Base-by-base conservation (phyloP, 331 rosid genomes). In the Quercus phellos region DNA sequence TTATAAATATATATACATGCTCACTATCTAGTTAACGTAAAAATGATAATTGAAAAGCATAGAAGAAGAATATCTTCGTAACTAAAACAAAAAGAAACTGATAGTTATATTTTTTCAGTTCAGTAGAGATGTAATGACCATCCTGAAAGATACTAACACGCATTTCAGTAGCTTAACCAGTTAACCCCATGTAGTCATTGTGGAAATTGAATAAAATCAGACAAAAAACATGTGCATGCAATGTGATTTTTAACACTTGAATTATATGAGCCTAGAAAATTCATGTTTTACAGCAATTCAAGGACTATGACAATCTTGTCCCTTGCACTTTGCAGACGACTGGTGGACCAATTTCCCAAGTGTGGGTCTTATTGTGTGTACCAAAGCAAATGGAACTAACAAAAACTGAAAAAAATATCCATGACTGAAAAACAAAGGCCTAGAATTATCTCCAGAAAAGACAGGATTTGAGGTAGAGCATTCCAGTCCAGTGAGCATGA, bases 1-100 rank as follows among this genome's bases (percentile, higher is more conserved):
- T 77, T 66, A 83, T 71, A 67, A n/a, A 10, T 73, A 78, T 14
- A 43, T 78, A 79, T 51, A 73, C 78, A 75, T 18, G 74, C 78
- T 55, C 72, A 77, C 71, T 24, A 75, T 32, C 71, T 34, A 66
- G 70, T 64, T 30, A 32, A 17, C 5, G 70, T 66, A 18, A 66
- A 32, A 66, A 86, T 50, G 4, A 14, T 74, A 50, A 19, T 70
- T 8, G 58, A 27, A 69, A 8, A 53, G 17, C 80, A 54, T 17
- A 26, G 12, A 70, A 54, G 24, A 78, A 74, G 10, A 68, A 74
- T 13, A 42, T 2, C 6, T 16, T 14, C 42, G 32, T 50, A 54
- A 76, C 43, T 9, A 12, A 76, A 53, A 53, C 51, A 27, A 53
- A 51, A 32, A 19, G 9, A 76, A 67, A 34, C 34, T 22, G 32